phyloP scores from a whole-genome alignment of 2,329 filamentous ascomycete genomes.

The Nigrospora oryzae region DNA sequence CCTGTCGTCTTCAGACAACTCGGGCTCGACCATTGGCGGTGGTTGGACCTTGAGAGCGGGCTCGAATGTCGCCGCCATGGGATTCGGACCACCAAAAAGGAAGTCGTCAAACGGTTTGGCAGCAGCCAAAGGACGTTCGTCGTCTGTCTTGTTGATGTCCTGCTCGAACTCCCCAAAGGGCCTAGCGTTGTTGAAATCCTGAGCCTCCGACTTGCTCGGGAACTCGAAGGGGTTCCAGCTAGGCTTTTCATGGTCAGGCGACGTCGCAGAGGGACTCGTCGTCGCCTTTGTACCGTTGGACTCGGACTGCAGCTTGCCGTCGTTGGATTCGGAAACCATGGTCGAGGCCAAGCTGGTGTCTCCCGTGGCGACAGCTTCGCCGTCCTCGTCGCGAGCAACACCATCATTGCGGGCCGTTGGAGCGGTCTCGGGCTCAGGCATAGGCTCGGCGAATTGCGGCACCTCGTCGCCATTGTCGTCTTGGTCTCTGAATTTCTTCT shows the following conservation, averaged over 20 bases:
- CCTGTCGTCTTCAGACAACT: slow-evolving; percentile 19
- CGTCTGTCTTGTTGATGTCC: slow-evolving; percentile 29
- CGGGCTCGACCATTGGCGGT: slow-evolving; percentile 10
- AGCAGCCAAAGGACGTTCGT: slow-evolving; percentile 58
- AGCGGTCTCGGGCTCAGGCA: slow-evolving; percentile 22
- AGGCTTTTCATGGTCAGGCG: slow-evolving; percentile 36
- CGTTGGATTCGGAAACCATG: slow-evolving; percentile 41
- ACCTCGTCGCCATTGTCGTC: slow-evolving; percentile 64
- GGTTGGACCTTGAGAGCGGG: slow-evolving; percentile 17
- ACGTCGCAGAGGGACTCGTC: slow-evolving; percentile 43
- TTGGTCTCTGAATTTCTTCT: slow-evolving; percentile 54
- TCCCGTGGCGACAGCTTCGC: slow-evolving; percentile 30
- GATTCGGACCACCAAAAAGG: slow-evolving; percentile 21
- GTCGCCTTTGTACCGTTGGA: slow-evolving; percentile 33
- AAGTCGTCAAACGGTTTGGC: slow-evolving; percentile 54
- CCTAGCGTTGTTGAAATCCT: slow-evolving; percentile 42
- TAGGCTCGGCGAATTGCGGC: slow-evolving; percentile 61
- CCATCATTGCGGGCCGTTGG: slow-evolving; percentile 13
- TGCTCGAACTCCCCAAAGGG: slow-evolving; percentile 35
- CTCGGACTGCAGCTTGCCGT: slow-evolving; percentile 29
- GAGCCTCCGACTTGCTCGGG: slow-evolving; percentile 36
- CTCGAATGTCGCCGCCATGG: slow-evolving; percentile 17
- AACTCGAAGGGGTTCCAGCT: slow-evolving; percentile 57
- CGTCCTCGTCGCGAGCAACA: slow-evolving; percentile 22
- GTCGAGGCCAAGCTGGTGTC: slow-evolving; percentile 48